Base-by-base conservation (phyloP, 2,329 filamentous ascomycete species). In the Neurospora crassa region DNA sequence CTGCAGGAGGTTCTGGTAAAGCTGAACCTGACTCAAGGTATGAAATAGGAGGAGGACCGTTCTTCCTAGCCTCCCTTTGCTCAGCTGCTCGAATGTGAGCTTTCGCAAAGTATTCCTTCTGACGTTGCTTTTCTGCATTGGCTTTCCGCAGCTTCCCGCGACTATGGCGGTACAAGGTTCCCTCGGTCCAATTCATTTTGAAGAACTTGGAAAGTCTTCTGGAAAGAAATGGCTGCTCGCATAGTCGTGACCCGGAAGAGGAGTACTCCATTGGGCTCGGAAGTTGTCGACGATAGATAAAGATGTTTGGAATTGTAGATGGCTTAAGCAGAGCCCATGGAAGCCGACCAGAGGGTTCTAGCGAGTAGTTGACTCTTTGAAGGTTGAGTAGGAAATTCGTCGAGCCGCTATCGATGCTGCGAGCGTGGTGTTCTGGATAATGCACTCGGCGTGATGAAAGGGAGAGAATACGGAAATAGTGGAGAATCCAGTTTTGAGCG, bases 111-210 rank as follows among this genome's bases (percentile, higher is more conserved):
- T 85, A 81, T 68, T 84, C 79, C 74, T 81, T 84, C 73, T 85
- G 84, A n/a, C 79, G 80, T n/a, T 78, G 76, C 41, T 79, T 76
- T 34, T 79, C 74, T 24, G 73, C 70, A 53, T 76, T 76, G 6
- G 78, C 76, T 63, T 80, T 82, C 69, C 78, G 78, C 71, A 78
- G 76, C 47, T 76, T 77, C 45, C 77, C 77, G 11, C 79, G 81
- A 72, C 79, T 80, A 75, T 83, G 80, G 72, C 83, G 83, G 53
- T 81, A 79, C 59, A 85, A 78, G 68, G 79, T 82, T 40, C 83
- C 83, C 73, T 84, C 84, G 2, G 83, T 85, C 84, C 84, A 86
- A 75, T 86, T 86, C 84, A 86, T 86, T n/a, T 14, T 71, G 70
- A 41, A 42, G 37, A 42, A 18, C 53, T 34, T 29, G 29, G 53